Base-by-base conservation (phyloP, 257 asterid species). In the Coffea eugenioides region DNA sequence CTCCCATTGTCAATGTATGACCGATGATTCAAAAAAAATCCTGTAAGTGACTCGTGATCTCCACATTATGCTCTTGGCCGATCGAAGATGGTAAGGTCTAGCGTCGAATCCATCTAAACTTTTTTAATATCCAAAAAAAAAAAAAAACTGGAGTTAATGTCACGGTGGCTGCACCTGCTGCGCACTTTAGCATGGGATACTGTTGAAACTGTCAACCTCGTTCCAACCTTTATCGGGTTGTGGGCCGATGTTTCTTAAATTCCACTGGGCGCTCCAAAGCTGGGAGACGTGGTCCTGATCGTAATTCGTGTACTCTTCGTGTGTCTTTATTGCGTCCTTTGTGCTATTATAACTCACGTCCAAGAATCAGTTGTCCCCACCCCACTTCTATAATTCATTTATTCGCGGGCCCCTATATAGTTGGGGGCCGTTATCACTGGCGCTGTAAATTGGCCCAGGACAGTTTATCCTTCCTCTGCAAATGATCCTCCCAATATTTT, bases 141-240 rank as follows among this genome's bases (percentile, higher is more conserved):
- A 39, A 2, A 4, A 39, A 39, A 39, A 31, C 34, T 31, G 34
- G 34, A 39, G 43, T 39, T 39, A 4, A 0, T 39, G n/a, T 64
- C 21, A 71, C 25, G 48, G 59, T 52, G 20, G 80, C 54, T 74
- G 80, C 71, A 13, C 7, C 43, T 18, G 18, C 31, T 61, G 83
- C 77, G 79, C 80, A 79, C 74, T 34, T 46, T 78, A 69, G 87
- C 82, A 72, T 62, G 82, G 83, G 80, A 56, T 46, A 67, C 80
- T 84, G 83, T 81, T 80, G 2, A 73, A 80, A 74, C 75, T 81
- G 87, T 81, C 82, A 80, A 81, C 84, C 83, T 84, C 82, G 76
- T 57, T 45, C 31, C 79, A 71, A 76, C 57, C 80, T 83, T 73
- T 74, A 75, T 79, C 8, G 79, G 62, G 79, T 13, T 16, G 84